Evolutionary conservation across 148 eudicot species (phyloP).

Genomic region (Selenicereus undatus): DNA sequence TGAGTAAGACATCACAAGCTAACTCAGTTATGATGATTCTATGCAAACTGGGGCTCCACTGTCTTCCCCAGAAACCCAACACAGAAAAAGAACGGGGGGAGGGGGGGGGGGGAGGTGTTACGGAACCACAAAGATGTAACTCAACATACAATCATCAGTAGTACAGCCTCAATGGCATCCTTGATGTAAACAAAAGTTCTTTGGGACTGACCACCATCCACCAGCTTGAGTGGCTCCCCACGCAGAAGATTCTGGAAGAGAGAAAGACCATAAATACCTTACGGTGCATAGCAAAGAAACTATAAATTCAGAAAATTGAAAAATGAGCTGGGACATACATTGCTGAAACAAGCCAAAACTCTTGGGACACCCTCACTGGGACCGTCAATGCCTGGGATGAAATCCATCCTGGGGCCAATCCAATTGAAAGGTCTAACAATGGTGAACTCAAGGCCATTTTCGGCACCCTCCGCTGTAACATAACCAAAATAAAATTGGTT

Average conservation of each 20-base stretch:
- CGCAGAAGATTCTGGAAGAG: constrained; percentile 71
- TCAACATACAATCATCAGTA: constrained; percentile 83
- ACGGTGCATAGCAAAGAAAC: neutral
- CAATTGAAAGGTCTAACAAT: constrained; percentile 98
- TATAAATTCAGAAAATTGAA: neutral
- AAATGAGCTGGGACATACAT: constrained; percentile 44
- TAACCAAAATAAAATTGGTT: neutral
- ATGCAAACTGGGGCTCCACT: neutral
- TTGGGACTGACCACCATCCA: constrained; percentile 97
- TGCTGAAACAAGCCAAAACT: constrained; percentile 97
- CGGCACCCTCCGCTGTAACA: constrained; percentile 89
- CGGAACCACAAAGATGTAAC: neutral
- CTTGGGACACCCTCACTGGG: constrained; percentile 99
- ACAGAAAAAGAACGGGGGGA: neutral
- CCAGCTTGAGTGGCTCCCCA: constrained; percentile 91
- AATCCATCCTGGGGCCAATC: constrained; percentile 99
- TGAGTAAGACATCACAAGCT: constrained; percentile 16
- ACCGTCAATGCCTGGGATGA: constrained; percentile 97
- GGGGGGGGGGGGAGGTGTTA: neutral
- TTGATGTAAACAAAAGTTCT: constrained; percentile 90
- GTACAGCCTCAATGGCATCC: constrained; percentile 97
- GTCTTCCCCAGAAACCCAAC: neutral
- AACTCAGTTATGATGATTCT: neutral
- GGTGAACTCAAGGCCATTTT: constrained; percentile 90
- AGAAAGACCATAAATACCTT: neutral